Evolutionary conservation across 2,329 filamentous ascomycete species (phyloP).

Genomic region (Scedosporium apiospermum): DNA sequence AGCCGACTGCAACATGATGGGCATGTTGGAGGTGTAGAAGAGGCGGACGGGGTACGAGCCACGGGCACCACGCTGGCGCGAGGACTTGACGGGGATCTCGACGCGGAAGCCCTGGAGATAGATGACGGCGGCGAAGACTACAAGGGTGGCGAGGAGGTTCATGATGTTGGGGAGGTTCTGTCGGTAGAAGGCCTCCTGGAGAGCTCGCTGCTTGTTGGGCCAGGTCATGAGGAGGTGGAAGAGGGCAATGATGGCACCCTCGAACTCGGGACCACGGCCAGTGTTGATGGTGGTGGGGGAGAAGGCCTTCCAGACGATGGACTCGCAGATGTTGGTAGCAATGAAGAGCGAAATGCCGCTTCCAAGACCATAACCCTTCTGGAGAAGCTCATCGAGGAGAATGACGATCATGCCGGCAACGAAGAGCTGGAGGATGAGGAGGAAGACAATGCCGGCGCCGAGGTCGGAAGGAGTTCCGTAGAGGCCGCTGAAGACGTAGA

Average conservation of each 20-base stretch:
- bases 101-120: constrained; percentile 99
- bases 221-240: constrained; percentile 98
- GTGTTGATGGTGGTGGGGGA: constrained; percentile 99
- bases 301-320: constrained; percentile 99
- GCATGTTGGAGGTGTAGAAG: constrained; percentile 99
- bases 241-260: constrained; percentile 94
- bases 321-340: constrained; percentile 99
- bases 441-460: constrained; percentile 94
- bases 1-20: constrained; percentile 99
- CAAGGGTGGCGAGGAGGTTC: constrained; percentile 89
- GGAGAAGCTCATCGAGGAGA: constrained; percentile 94
- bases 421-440: constrained; percentile 95
- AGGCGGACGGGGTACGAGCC: constrained; percentile 97
- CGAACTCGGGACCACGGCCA: constrained; percentile 95
- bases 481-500: constrained; percentile 96
- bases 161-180: constrained; percentile 99
- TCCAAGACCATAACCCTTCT: constrained; percentile 98
- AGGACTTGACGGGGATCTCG: constrained; percentile 99
- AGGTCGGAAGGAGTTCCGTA: constrained; percentile 96
- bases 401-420: constrained; percentile 98
- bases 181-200: constrained; percentile 97
- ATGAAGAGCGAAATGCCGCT: constrained; percentile 99
- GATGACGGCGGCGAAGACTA: constrained; percentile 95
- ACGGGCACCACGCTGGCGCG: constrained; percentile 95
- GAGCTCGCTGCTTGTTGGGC: constrained; percentile 98